These are phyloP conservation scores for Cladosporium sp. DNA, from an alignment of 2,329 filamentous ascomycete genomes.

Conservation along the genomic window DNA sequence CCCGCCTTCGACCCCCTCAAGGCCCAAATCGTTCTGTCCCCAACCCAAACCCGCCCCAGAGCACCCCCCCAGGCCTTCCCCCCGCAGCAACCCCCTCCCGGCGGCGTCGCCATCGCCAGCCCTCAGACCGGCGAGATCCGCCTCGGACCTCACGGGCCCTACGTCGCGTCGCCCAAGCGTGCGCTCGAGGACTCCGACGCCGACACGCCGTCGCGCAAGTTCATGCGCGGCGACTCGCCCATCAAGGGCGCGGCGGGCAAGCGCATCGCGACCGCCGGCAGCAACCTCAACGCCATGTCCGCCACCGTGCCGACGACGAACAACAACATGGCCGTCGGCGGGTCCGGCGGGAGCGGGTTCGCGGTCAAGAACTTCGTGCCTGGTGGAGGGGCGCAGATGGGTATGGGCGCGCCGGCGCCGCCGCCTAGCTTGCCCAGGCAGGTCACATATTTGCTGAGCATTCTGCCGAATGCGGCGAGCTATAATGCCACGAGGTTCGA, in stretches of 20 bases:
- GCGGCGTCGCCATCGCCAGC: slow-evolving; percentile 3
- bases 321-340: not conserved
- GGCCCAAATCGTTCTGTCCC: slow-evolving; percentile 77
- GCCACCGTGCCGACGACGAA: slow-evolving; percentile 17
- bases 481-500: slow-evolving; percentile 69
- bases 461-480: slow-evolving; percentile 62
- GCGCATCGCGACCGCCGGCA: slow-evolving; percentile 45
- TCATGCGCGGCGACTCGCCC: slow-evolving; percentile 83
- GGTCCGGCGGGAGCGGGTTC: slow-evolving; percentile 21
- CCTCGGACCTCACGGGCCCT: slow-evolving; percentile 30
- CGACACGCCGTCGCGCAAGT: slow-evolving; percentile 70
- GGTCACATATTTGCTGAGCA: slow-evolving; percentile 44
- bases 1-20: slow-evolving; percentile 71
- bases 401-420: slow-evolving; percentile 20
- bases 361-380: slow-evolving; percentile 29
- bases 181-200: slow-evolving; percentile 58
- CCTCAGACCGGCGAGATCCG: slow-evolving; percentile 18
- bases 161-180: slow-evolving; percentile 41
- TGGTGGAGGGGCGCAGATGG: slow-evolving; percentile 3
- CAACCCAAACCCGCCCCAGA: slow-evolving; percentile 63
- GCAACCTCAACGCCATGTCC: slow-evolving; percentile 17
- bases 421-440: slow-evolving; percentile 67
- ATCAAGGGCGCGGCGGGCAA: slow-evolving; percentile 85
- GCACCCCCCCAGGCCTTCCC: slow-evolving; percentile 5
- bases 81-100: slow-evolving; percentile 2